Conservation (phyloP, 225 moss, liverwort and hornwort species). For the Neckera pumila region DNA sequence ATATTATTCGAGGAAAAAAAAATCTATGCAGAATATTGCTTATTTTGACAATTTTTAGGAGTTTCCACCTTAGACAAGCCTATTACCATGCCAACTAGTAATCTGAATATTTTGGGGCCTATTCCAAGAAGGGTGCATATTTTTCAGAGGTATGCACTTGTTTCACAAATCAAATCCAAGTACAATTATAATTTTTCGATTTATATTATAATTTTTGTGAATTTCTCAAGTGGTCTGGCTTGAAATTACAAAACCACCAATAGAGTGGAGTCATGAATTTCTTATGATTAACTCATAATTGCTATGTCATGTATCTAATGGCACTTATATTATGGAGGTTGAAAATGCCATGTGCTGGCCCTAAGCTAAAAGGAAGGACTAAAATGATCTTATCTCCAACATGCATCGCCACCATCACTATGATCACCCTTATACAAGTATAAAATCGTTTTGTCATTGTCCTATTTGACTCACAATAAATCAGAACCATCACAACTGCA, state of each 20-base stretch:
- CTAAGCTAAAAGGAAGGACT: too few species aligned
- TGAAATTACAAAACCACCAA: background rate
- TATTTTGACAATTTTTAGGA: too few species aligned
- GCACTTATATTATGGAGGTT: too few species aligned
- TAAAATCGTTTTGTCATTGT: background rate
- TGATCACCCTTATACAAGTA: background rate
- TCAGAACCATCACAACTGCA: too few species aligned
- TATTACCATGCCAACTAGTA: background rate
- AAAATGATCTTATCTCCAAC: background rate
- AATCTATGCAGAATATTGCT: too few species aligned
- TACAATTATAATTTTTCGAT: background rate
- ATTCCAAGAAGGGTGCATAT: too few species aligned
- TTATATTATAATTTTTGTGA: background rate
- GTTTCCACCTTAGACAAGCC: too few species aligned
- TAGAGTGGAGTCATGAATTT: background rate
- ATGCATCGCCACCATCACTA: background rate
- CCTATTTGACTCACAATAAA: background rate
- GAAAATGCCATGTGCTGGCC: background rate
- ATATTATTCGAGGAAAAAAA: too few species aligned
- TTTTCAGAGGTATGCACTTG: background rate
- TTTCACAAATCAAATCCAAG: background rate
- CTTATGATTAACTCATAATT: too few species aligned
- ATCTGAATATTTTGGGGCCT: background rate
- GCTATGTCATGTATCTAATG: too few species aligned
- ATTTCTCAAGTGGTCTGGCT: rapidly evolving